Conservation (phyloP, 2,329 filamentous ascomycete species). For the Aspergillus ochraceoroseus region DNA sequence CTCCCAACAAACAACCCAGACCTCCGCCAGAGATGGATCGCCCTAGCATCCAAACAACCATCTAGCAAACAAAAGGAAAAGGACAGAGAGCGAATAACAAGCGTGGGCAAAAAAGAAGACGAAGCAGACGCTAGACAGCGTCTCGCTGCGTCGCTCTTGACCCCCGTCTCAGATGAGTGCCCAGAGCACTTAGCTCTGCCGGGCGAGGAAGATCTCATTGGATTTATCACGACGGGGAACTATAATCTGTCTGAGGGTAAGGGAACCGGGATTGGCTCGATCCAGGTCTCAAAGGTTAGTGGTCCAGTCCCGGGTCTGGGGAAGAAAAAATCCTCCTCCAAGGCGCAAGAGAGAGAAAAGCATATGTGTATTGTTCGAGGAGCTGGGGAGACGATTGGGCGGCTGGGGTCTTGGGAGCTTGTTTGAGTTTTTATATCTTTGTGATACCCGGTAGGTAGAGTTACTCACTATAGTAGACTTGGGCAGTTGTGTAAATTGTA, state of each 20-base stretch:
- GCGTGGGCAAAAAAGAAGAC: constrained; percentile 2
- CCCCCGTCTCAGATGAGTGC: constrained; percentile 42
- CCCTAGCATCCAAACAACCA: constrained; percentile 43
- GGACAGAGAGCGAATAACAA: neutral
- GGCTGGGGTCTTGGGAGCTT: constrained; percentile 73
- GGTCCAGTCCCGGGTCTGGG: constrained; percentile 19
- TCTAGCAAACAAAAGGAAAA: neutral
- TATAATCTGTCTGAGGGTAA: constrained; percentile 73
- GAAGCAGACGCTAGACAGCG: constrained; percentile 24
- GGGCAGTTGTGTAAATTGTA: no score
- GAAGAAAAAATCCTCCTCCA: no score
- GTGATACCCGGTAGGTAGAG: no score
- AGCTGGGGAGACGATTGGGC: constrained; percentile 70
- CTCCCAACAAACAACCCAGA: constrained; percentile 57
- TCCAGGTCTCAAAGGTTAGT: constrained; percentile 57
- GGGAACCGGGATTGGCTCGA: constrained; percentile 68
- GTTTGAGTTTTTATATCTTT: constrained; percentile 46
- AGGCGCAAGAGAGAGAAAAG: constrained; percentile 17
- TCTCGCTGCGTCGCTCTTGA: constrained; percentile 31
- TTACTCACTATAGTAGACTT: no score
- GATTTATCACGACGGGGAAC: constrained; percentile 83
- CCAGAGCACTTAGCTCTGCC: constrained; percentile 56
- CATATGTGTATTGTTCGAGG: constrained; percentile 70
- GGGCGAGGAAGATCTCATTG: constrained; percentile 68
- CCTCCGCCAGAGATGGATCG: constrained; percentile 68